A percentile compares a stretch with the other conserved stretches of the same genome.
These are phyloP conservation scores for Allomyces javanicus DNA, from an alignment of 192 early-diverging fungal genomes.

Conservation along the genomic window DNA sequence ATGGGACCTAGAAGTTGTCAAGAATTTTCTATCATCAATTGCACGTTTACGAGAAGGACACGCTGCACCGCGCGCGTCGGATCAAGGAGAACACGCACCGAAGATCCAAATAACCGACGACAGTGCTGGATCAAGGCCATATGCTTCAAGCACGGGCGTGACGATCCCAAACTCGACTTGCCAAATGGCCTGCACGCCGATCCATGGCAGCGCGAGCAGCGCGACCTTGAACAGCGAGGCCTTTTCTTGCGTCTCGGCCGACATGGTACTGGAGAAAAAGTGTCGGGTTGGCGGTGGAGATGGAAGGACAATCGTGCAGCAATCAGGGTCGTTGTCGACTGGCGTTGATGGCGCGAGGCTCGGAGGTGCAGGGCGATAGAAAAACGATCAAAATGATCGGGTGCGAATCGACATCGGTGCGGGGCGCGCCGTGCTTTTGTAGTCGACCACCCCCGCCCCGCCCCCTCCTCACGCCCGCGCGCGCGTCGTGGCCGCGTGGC, in stretches of 20 bases:
- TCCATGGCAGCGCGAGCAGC: slow-evolving; percentile 8
- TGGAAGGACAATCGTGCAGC: no score
- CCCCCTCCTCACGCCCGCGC: no score
- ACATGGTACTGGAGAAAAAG: not conserved
- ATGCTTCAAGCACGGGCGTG: slow-evolving; percentile 1
- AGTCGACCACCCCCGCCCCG: no score
- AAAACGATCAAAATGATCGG: no score
- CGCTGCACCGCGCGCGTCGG: no score
- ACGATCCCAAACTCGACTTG: slow-evolving; percentile 7
- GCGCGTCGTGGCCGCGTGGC: no score
- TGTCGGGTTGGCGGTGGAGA: not conserved
- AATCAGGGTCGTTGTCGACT: no score
- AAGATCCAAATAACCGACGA: not conserved
- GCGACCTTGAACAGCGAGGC: not conserved
- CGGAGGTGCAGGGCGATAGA: no score
- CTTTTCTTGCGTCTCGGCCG: not conserved
- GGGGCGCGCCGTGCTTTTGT: no score
- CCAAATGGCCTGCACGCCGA: slow-evolving; percentile 11
- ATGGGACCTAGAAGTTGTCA: slow-evolving; percentile 6
- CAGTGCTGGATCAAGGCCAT: not conserved
- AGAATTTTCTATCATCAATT: not conserved
- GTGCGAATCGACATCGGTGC: no score
- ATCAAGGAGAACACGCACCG: not conserved
- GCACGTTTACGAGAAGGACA: not conserved
- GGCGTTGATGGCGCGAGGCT: no score